phyloP scores from a whole-genome alignment of 1,284 basidiomycete genomes.

The Microstroma glucosiphilum region DNA sequence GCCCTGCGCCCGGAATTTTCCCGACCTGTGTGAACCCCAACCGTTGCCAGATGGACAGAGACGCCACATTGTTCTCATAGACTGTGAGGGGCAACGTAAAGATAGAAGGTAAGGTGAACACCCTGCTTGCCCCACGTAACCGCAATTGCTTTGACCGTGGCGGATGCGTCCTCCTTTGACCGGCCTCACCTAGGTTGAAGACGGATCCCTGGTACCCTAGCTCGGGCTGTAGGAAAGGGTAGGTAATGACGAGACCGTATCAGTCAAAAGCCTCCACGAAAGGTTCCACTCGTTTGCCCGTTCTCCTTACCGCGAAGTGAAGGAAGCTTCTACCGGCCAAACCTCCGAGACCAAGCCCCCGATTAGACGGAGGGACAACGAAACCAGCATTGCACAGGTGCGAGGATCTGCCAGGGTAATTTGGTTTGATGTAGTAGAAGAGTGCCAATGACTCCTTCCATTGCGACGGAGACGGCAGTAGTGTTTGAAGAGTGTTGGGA shows the following conservation, averaged over 20 bases:
- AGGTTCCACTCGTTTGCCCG: not conserved
- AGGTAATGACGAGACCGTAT: not conserved
- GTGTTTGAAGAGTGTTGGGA: not conserved
- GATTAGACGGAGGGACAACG: slow-evolving; percentile 65
- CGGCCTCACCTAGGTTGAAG: slow-evolving; percentile 64
- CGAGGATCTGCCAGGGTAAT: slow-evolving; percentile 66
- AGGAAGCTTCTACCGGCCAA: slow-evolving; percentile 74
- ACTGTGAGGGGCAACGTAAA: slow-evolving; percentile 52
- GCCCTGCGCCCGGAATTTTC: slow-evolving; percentile 74
- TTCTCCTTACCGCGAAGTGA: slow-evolving; percentile 59
- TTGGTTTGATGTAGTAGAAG: slow-evolving; percentile 58
- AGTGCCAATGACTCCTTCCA: not conserved
- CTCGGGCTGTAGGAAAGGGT: slow-evolving; percentile 11
- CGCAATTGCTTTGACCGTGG: no score
- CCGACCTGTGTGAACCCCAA: slow-evolving; percentile 77
- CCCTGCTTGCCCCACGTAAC: no score
- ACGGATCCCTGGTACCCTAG: slow-evolving; percentile 74
- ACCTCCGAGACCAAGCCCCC: slow-evolving; percentile 66
- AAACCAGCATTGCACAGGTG: slow-evolving; percentile 91
- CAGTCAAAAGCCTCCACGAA: slow-evolving; percentile 57
- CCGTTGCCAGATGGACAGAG: slow-evolving; percentile 74
- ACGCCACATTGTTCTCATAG: slow-evolving; percentile 72
- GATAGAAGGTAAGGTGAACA: no score
- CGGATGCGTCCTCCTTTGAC: no score
- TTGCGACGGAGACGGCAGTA: not conserved